These are phyloP conservation scores for Fusarium ramigenum DNA, from an alignment of 2,329 filamentous ascomycete species.

Conservation along the genomic window DNA sequence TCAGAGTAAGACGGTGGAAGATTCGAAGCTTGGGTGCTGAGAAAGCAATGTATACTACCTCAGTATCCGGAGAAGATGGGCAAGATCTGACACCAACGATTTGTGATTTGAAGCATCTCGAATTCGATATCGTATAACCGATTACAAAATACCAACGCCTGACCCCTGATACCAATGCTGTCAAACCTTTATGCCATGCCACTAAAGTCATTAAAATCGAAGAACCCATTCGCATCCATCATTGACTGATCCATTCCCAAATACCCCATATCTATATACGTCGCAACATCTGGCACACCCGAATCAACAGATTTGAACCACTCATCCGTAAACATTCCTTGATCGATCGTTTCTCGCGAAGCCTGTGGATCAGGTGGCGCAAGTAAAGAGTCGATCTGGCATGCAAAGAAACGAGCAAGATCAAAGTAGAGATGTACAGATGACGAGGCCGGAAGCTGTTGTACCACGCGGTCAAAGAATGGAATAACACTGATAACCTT, in stretches of 20 bases:
- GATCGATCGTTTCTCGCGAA: slow-evolving; percentile 1
- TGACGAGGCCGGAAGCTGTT: neutral
- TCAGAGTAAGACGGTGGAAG: neutral
- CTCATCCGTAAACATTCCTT: slow-evolving; percentile 14
- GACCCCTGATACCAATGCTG: no score
- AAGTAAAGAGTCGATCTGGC: slow-evolving; percentile 6
- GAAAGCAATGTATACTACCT: neutral
- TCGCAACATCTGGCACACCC: neutral
- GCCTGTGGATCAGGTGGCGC: neutral
- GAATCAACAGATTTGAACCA: slow-evolving; percentile 18
- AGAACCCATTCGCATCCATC: neutral
- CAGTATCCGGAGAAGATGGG: no score
- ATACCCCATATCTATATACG: slow-evolving; percentile 12
- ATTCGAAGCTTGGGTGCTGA: neutral
- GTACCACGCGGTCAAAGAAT: slow-evolving; percentile 2
- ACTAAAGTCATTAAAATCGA: neutral
- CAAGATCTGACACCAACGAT: no score
- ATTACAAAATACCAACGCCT: no score
- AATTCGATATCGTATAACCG: no score
- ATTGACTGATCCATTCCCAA: slow-evolving; percentile 9
- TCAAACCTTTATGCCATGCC: neutral
- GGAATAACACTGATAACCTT: slow-evolving; percentile 6
- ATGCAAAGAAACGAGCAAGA: slow-evolving; percentile 20
- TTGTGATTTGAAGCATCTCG: no score
- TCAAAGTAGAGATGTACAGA: slow-evolving; percentile 8